phyloP scores from a whole-genome alignment of 2,329 filamentous ascomycete genomes.

The Lachnellula cervina region DNA sequence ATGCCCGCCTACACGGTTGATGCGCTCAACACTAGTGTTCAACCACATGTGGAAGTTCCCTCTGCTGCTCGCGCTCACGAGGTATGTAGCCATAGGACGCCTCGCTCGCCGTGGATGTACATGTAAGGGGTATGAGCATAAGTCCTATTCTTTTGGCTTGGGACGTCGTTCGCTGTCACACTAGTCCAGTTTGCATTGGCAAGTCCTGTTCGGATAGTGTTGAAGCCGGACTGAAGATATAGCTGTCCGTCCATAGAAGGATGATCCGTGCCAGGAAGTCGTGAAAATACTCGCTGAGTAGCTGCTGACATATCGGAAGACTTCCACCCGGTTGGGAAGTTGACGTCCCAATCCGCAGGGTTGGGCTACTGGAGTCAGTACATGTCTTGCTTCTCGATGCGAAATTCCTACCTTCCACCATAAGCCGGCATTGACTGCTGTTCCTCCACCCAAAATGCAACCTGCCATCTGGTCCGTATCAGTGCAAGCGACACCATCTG shows the following conservation, averaged over 20 bases:
- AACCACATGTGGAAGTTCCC: slow-evolving; percentile 64
- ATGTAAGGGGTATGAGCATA: slow-evolving; percentile 63
- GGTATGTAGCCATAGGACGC: slow-evolving; percentile 66
- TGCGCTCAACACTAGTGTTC: slow-evolving; percentile 60
- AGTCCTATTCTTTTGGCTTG: slow-evolving; percentile 59
- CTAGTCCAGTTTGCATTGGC: slow-evolving; percentile 56
- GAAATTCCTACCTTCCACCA: slow-evolving; percentile 52
- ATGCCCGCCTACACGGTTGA: slow-evolving; percentile 58
- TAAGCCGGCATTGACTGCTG: slow-evolving; percentile 57
- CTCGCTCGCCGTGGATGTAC: slow-evolving; percentile 61
- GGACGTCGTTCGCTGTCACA: slow-evolving; percentile 53
- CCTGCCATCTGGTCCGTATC: slow-evolving; percentile 71
- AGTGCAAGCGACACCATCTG: slow-evolving; percentile 51
- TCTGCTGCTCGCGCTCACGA: slow-evolving; percentile 54
- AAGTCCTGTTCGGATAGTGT: slow-evolving; percentile 57
- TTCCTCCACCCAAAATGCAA: slow-evolving; percentile 60
- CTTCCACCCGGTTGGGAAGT: slow-evolving; percentile 70
- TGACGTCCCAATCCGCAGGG: slow-evolving; percentile 62
- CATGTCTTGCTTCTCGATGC: background rate
- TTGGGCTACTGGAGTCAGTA: slow-evolving; percentile 43
- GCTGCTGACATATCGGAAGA: slow-evolving; percentile 55
- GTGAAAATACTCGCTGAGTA: slow-evolving; percentile 57
- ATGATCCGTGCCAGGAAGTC: slow-evolving; percentile 64
- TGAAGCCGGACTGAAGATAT: slow-evolving; percentile 63
- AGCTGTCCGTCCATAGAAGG: slow-evolving; percentile 62